phyloP scores from a whole-genome alignment of 176 grass and related monocot species.

The Zea luxurians region DNA sequence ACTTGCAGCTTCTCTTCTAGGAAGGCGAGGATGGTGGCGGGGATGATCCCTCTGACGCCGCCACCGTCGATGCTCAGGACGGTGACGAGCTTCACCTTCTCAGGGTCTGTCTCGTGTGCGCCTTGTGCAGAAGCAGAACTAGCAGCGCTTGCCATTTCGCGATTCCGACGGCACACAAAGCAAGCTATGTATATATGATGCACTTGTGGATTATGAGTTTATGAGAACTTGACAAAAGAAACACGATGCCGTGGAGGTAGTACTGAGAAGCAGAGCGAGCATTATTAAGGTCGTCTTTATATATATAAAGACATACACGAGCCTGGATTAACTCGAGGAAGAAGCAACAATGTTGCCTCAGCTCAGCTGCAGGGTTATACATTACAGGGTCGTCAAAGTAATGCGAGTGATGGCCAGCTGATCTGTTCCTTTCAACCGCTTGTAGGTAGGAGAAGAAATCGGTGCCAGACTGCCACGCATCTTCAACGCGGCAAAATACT shows the following conservation, averaged over 20 bases:
- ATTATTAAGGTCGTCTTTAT: neutral
- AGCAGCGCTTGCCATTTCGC: slow-evolving; percentile 24
- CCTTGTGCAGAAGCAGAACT: slow-evolving; percentile 29
- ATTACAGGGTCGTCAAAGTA: neutral
- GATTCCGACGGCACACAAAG: neutral
- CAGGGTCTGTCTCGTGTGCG: neutral
- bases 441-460: slow-evolving; percentile 19
- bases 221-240: neutral
- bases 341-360: slow-evolving; percentile 21
- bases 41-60: slow-evolving; percentile 70
- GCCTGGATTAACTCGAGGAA: slow-evolving; percentile 14
- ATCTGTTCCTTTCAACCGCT: neutral
- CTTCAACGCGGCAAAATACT: neutral
- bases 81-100: slow-evolving; percentile 52
- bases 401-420: neutral
- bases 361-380: neutral
- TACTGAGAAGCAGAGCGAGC: neutral
- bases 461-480: neutral
- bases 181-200: neutral
- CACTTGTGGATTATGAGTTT: neutral
- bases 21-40: slow-evolving; percentile 55
- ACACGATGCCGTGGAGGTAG: neutral
- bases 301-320: neutral
- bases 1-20: slow-evolving; percentile 71
- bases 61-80: slow-evolving; percentile 83